Evolutionary conservation across 2,329 filamentous ascomycete species (phyloP).

Genomic region (Plenodomus tracheiphilus): DNA sequence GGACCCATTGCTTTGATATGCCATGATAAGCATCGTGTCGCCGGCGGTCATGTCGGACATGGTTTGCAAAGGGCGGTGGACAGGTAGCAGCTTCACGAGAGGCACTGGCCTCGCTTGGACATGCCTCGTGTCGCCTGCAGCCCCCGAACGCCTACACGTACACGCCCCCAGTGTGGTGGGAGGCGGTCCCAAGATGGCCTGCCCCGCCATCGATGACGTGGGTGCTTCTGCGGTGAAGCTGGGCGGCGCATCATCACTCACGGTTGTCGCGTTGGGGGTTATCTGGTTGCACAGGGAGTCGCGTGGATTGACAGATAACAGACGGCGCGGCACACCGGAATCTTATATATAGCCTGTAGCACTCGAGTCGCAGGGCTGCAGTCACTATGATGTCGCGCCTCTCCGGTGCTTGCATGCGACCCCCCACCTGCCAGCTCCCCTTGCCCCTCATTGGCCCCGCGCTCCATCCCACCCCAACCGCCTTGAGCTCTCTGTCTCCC

Average conservation of each 20-base stretch:
- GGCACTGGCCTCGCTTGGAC: conserved; percentile 13
- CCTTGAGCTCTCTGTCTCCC: conserved; percentile 5
- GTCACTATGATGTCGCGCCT: conserved; percentile 19
- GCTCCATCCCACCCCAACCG: conserved; percentile 19
- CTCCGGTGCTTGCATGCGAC: conserved; percentile 4
- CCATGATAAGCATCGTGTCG: conserved; percentile 33
- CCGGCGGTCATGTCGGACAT: conserved; percentile 11
- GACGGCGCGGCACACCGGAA: conserved; percentile 4
- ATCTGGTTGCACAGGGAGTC: conserved; percentile 8
- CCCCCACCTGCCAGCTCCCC: conserved; percentile 11
- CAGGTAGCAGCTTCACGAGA: conserved; percentile 14
- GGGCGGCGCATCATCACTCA: conserved; percentile 20
- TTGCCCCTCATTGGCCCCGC: conserved; percentile 36
- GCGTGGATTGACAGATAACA: conserved; percentile 9
- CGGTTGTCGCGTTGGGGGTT: conserved; percentile 16
- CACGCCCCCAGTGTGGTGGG: conserved; percentile 1
- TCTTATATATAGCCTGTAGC: conserved; percentile 15
- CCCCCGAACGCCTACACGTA: background rate
- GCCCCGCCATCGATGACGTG: conserved; percentile 28
- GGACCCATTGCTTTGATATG: conserved; percentile 31
- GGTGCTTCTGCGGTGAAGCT: conserved; percentile 8
- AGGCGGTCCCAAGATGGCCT: conserved; percentile 2
- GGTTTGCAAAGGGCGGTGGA: conserved; percentile 15
- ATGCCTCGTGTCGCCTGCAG: conserved; percentile 2
- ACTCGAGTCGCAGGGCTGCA: conserved; percentile 2